Evolutionary conservation across 306 rosid genomes (phyloP), one percentile per base, ranked within the genome.

Genomic region (Fagus sylvatica): DNA sequence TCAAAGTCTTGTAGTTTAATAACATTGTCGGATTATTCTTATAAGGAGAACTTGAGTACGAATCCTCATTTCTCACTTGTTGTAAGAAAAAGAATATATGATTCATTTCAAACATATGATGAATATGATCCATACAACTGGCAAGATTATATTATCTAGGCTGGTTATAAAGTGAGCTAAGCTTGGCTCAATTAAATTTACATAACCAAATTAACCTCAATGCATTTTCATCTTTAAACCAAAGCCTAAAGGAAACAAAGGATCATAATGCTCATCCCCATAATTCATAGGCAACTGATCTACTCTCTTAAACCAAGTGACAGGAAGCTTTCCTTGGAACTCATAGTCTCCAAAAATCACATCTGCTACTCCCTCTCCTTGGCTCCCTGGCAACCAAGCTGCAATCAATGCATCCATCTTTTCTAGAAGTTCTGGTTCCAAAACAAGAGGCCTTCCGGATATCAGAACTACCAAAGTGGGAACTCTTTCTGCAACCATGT

Each of bases 301-400:
- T 54, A 75, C 76, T 2, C 72, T 86, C 88, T 65, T 84, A 79
- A 90, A 87, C 98, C 97, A 93, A 73, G 97, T 89, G 56, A 91
- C 78, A 0, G 94, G 98, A 34, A 91, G 89, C 71, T 77, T 81
- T 17, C 98, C 97, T 60, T 75, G 75, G 56, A 90, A 91, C 78
- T 91, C 91, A 57, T 87, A 81, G 61, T 81, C 89, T 33, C 98
- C 96, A 39, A 90, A 93, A 57, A 93, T 72, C 42, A 91, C 91
- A 33, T 93, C 98, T 10, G 93, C 48, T 72, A 93, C 87, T 60
- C 97, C 97, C 3, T 75, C 81, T 46, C 87, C 98, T 90, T 93
- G 96, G 2, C 84, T 87, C 39, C 98, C 93, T 0, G 98, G 97
- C 76, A 93, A 86, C 98, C 97, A 93, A 71, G 98, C 97, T 68